Percentiles rank a stretch among this genome's conserved stretches.
These are phyloP conservation scores for Alnus glutinosa DNA, from an alignment of 306 rosid species.

Conservation along the genomic window DNA sequence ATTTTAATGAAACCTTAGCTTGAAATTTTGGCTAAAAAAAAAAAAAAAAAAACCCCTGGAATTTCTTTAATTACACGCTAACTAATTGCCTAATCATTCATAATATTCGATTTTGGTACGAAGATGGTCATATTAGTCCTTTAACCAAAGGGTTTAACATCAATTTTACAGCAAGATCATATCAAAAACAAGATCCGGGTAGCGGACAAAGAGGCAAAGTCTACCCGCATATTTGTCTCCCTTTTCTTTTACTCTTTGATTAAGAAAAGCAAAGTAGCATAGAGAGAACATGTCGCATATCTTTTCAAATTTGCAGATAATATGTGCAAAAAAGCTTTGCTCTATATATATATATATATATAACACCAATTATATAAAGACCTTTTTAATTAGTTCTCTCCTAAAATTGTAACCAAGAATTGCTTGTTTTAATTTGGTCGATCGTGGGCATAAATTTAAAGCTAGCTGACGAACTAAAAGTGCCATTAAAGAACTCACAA, in stretches of 20 bases:
- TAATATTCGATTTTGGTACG: slow-evolving; percentile 25
- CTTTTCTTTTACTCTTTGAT: slow-evolving; percentile 5
- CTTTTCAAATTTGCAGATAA: slow-evolving; percentile 16
- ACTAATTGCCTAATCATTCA: not conserved
- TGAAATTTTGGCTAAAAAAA: too few species aligned
- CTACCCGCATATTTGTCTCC: slow-evolving; percentile 13
- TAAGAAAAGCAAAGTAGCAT: slow-evolving; percentile 25
- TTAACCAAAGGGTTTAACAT: slow-evolving; percentile 14
- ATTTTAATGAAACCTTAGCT: too few species aligned
- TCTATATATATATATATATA: too few species aligned
- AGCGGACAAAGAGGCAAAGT: slow-evolving; percentile 12
- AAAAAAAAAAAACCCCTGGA: not conserved
- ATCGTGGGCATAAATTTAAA: not conserved
- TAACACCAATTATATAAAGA: not conserved
- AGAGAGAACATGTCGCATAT: slow-evolving; percentile 18
- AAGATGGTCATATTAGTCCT: not conserved
- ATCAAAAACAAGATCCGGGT: slow-evolving; percentile 21
- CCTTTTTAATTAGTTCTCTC: not conserved
- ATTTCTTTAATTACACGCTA: slow-evolving; percentile 29
- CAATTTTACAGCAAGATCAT: not conserved
- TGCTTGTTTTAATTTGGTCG: not conserved
- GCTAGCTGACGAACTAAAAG: slow-evolving; percentile 7
- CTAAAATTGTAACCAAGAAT: not conserved
- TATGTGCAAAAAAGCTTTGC: slow-evolving; percentile 1
- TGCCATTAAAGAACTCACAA: slow-evolving; percentile 6